A percentile compares a stretch with the other conserved stretches of the same genome.
Conservation (phyloP, 1,139 yeast species). For the Citeromyces hawaiiensis region DNA sequence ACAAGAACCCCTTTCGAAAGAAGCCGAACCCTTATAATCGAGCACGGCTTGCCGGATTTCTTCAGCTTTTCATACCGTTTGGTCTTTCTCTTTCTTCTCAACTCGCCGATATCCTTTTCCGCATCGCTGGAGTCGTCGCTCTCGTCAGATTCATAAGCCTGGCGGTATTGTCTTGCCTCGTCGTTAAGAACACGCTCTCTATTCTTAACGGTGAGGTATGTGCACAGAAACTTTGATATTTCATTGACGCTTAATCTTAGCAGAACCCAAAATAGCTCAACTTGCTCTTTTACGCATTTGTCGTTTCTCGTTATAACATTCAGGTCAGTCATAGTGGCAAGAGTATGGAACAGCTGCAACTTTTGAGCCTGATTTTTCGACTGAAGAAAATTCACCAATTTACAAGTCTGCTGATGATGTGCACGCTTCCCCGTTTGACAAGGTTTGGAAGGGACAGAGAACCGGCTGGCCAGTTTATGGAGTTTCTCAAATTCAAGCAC, state of each 20-base stretch:
- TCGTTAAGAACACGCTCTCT: background rate
- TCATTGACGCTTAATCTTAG: background rate
- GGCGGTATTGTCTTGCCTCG: background rate
- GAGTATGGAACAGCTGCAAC: background rate
- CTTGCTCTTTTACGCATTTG: background rate
- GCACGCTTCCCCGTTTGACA: background rate
- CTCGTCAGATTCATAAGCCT: background rate
- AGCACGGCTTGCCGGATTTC: background rate
- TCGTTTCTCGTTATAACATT: background rate
- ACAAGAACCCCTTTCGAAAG: background rate
- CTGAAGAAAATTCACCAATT: background rate
- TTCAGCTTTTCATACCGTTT: background rate
- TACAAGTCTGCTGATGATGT: background rate
- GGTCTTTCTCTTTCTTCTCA: background rate
- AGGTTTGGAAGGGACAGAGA: background rate
- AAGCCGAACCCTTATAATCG: background rate
- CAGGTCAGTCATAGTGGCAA: background rate
- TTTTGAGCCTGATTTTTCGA: background rate
- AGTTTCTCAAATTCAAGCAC: background rate
- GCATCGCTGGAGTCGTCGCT: background rate
- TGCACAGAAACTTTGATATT: background rate
- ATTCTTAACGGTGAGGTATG: background rate
- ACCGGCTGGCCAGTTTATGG: background rate
- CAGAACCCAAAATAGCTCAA: background rate
- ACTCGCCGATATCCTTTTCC: background rate